Evolutionary conservation across 192 early-diverging fungal genomes (phyloP).

Genomic region (Coemansia sp.): DNA sequence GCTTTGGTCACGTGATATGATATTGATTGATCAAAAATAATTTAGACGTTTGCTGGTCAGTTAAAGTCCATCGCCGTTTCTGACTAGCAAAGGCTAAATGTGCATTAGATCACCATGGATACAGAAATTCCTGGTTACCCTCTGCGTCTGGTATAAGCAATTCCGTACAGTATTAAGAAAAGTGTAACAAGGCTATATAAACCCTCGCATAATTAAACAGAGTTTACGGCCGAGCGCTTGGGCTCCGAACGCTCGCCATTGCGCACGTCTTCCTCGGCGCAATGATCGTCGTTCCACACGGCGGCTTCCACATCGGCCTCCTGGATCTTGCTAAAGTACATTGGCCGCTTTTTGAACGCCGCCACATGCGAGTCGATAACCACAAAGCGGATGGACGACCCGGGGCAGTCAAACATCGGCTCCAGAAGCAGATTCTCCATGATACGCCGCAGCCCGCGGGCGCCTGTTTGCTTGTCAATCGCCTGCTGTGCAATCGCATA

Average conservation of each 20-base stretch:
- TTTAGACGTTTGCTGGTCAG: too few relatives aligned
- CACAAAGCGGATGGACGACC: slow-evolving; percentile 68
- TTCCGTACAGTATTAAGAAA: too few relatives aligned
- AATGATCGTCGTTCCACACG: slow-evolving; percentile 47
- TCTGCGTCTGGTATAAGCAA: too few relatives aligned
- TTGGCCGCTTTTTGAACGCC: slow-evolving; percentile 59
- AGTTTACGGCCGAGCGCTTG: slow-evolving; percentile 14
- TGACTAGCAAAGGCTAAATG: too few relatives aligned
- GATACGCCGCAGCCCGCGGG: slow-evolving; percentile 83
- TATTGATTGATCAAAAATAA: too few relatives aligned
- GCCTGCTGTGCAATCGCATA: slow-evolving; percentile 72
- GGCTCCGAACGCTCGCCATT: slow-evolving; percentile 3
- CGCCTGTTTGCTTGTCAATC: slow-evolving; percentile 80
- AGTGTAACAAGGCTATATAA: too few relatives aligned
- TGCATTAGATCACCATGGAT: too few relatives aligned
- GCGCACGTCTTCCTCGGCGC: neutral
- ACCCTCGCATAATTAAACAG: slow-evolving; percentile 1
- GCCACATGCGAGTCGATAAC: slow-evolving; percentile 72
- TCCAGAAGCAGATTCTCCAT: slow-evolving; percentile 80
- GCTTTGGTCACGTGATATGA: too few relatives aligned
- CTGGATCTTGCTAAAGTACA: slow-evolving; percentile 62
- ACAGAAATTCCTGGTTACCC: too few relatives aligned
- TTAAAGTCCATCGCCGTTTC: too few relatives aligned
- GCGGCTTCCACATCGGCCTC: slow-evolving; percentile 53
- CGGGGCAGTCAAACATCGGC: slow-evolving; percentile 79